Conservation (phyloP, 2,329 filamentous ascomycete species). For the Bimuria novae-zelandiae region DNA sequence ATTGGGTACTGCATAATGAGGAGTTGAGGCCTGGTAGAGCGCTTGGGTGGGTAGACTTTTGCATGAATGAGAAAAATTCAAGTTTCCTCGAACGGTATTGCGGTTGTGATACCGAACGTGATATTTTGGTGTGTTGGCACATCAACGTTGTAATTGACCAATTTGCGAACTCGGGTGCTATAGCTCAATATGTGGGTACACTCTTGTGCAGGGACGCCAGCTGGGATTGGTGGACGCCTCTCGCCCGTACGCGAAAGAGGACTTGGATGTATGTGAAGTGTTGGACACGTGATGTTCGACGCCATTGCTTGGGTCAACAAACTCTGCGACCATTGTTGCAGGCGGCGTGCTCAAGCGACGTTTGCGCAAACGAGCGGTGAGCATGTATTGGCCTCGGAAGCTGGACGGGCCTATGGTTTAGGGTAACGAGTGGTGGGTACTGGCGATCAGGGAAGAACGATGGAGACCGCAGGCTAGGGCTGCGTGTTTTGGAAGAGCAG, state of each 20-base stretch:
- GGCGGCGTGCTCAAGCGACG: background rate
- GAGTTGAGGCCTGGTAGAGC: constrained; percentile 16
- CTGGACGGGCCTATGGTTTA: constrained; percentile 5
- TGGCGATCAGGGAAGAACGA: constrained; percentile 14
- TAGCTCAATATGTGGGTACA: background rate
- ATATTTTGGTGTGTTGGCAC: background rate
- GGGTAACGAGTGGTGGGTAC: background rate
- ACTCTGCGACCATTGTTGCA: too few species aligned
- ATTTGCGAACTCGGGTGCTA: background rate
- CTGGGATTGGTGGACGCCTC: background rate
- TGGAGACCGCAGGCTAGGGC: constrained; percentile 7
- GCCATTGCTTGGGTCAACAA: background rate
- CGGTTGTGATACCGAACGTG: too few species aligned
- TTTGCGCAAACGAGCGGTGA: background rate
- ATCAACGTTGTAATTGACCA: background rate
- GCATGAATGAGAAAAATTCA: constrained; percentile 28
- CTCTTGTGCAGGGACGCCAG: too few species aligned
- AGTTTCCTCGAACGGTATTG: constrained; percentile 6
- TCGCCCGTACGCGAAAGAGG: background rate
- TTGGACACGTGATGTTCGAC: constrained; percentile 8
- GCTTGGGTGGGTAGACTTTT: constrained; percentile 15
- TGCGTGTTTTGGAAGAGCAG: constrained; percentile 1
- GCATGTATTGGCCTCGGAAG: background rate
- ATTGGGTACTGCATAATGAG: constrained; percentile 35
- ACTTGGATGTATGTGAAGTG: constrained; percentile 6